Base-by-base conservation (phyloP, 1,284 basidiomycete genomes). In the Porodaedalea pini region DNA sequence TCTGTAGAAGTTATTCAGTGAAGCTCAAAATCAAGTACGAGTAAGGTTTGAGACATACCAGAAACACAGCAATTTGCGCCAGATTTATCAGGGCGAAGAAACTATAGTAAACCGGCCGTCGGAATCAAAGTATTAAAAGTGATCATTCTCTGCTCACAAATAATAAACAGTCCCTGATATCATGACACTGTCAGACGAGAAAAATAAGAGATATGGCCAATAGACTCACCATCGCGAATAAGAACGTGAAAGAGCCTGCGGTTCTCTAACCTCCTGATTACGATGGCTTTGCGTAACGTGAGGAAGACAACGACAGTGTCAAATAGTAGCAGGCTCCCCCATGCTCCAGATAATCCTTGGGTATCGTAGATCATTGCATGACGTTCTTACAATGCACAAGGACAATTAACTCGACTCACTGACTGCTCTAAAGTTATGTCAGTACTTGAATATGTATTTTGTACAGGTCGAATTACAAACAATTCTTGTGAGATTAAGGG, bases 251-350 rank as follows among this genome's bases (percentile, higher is more conserved):
- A 50, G 1, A 61, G 49, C n/a, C 49, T 23, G 5, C 44, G 29
- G 17, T 41, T 54, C 5, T 51, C 44, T 13, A 36, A 10, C 27
- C 31, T 53, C 59, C 50, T 54, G 25, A 61, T 54, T 27, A n/a
- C 17, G 25, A 75, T 63, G 4, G 75, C 70, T 58, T 77, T 77
- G 59, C 70, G 73, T 13, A 77, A 58, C 15, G 77, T 78, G 63
- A 77, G 69, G 2, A 61, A 61, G 57, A 78, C 75, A 11, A 77
- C 69, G 41, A 73, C 48, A 2, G 68, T 57, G 58, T 78, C 76
- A 51, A 75, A 75, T 7, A 72, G 60, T 2, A 76, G 66, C 67
- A 75, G 69, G 32, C 71, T 70, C 8, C 63, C 61, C 74, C 74
- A 76, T 1, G 72, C 73, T 13, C 62, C 62, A 15, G 66, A 70